These are phyloP conservation scores for Boletellus dicymbophilus DNA, from an alignment of 1,284 basidiomycete genomes.

Conservation along the genomic window DNA sequence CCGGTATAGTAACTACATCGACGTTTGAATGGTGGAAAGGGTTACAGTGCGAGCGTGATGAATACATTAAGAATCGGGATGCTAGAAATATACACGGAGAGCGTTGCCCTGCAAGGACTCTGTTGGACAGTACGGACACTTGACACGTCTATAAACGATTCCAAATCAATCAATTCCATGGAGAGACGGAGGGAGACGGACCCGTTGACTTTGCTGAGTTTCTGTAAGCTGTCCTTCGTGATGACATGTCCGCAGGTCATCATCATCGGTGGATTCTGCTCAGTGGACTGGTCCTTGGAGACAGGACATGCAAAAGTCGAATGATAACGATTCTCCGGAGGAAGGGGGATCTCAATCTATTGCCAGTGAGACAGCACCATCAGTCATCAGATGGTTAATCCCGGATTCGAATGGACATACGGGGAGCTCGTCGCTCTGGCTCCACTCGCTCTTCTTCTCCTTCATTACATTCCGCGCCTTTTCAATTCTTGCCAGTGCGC, in stretches of 20 bases:
- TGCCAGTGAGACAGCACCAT: neutral
- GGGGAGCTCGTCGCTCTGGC: slow-evolving; percentile 86
- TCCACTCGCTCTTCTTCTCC: slow-evolving; percentile 90
- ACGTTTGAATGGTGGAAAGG: neutral
- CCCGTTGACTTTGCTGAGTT: slow-evolving; percentile 86
- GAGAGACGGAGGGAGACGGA: slow-evolving; percentile 42
- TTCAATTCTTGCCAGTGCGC: slow-evolving; percentile 87
- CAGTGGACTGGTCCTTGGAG: slow-evolving; percentile 95
- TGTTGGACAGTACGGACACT: slow-evolving; percentile 89
- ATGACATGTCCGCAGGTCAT: slow-evolving; percentile 95
- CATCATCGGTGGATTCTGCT: slow-evolving; percentile 97
- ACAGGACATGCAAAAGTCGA: slow-evolving; percentile 98
- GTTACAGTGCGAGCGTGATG: slow-evolving; percentile 13
- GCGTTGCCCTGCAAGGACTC: slow-evolving; percentile 65
- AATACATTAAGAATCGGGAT: slow-evolving; percentile 3
- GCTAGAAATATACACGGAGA: slow-evolving; percentile 73
- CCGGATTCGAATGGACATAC: slow-evolving; percentile 40
- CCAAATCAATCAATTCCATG: slow-evolving; percentile 3
- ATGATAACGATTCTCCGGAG: slow-evolving; percentile 88
- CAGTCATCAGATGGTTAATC: slow-evolving; percentile 4
- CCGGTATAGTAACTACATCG: slow-evolving; percentile 7
- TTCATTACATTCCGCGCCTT: slow-evolving; percentile 93
- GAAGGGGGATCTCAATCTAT: slow-evolving; percentile 93
- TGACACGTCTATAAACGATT: slow-evolving; percentile 61
- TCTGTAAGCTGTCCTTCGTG: slow-evolving; percentile 84